Evolutionary conservation across 2,329 filamentous ascomycete genomes (phyloP), one percentile per base, ranked within the genome.

Genomic region (Acephala macrosclerotiorum): DNA sequence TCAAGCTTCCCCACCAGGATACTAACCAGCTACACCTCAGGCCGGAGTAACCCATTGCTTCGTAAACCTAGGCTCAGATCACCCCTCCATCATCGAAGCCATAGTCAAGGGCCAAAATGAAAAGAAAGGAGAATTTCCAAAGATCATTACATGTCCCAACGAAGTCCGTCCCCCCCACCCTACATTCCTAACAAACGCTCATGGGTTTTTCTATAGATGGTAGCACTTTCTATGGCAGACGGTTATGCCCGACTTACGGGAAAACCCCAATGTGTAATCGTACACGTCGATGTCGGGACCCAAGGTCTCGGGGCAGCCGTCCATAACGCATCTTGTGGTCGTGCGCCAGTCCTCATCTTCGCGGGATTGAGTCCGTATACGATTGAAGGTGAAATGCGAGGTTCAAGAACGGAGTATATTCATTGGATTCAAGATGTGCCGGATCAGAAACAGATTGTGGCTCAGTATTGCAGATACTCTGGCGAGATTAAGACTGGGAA

Each of bases 391-490:
- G 90, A 93, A 76, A 85, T 89, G 77, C 81, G 87, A 6, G 91
- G 91, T 1, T 88, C 85, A 1, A 80, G 91, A 64, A 92, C 90
- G 0, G 91, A 93, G 76, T 93, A 91, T 73, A 92, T 92, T 71
- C 90, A 93, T 73, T 93, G 90, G 89, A 89, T 93, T 35, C 91
- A 93, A 73, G 90, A 93, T 76, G 88, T 92, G 2, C 90, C 88
- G 0, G 90, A 93, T 71, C 91, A 93, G 76, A 91, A 90, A 74
- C 84, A 87, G 71, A 92, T 93, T 58, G 84, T 93, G 8, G 80
- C 84, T 0, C 90, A 93, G 75, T 93, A 93, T 73, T 93, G 91
- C 74, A 83, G 91, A 45, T 93, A 92, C 70, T 82, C 85, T 0
- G 89, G 83, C 1, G 91, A 93, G 76, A 87, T 93, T 76, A 91